These are phyloP conservation scores for Ceratocystis papillata DNA, from an alignment of 2,329 filamentous ascomycete species.

Conservation along the genomic window DNA sequence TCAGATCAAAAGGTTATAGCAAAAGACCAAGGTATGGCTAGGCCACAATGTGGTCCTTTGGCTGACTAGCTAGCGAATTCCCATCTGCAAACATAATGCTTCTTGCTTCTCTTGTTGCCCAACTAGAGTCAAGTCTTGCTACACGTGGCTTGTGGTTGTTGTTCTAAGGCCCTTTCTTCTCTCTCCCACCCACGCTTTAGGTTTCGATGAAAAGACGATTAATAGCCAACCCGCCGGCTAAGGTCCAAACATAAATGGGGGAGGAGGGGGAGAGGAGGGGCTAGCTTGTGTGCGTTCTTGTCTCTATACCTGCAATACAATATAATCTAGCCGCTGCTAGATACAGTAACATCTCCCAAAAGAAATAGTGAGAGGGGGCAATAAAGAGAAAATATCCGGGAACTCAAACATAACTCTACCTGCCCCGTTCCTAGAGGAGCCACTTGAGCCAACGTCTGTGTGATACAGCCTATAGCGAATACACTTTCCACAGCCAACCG, in stretches of 20 bases:
- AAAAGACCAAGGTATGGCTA: not conserved
- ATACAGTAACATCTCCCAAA: not conserved
- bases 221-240: not conserved
- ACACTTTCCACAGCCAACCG: not conserved
- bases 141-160: not conserved
- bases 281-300: no score
- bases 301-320: no score
- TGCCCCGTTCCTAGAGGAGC: not conserved
- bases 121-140: slow-evolving; percentile 1
- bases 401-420: no score
- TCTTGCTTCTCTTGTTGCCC: not conserved
- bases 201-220: not conserved
- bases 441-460: not conserved
- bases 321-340: not conserved
- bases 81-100: not conserved
- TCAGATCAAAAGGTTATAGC: no score
- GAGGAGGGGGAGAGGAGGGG: not conserved
- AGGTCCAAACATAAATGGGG: not conserved
- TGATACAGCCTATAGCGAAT: slow-evolving; percentile 3
- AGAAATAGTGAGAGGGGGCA: not conserved
- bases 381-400: not conserved
- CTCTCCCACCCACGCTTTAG: not conserved
- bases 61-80: not conserved
- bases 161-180: not conserved
- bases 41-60: slow-evolving; percentile 3